phyloP scores from a whole-genome alignment of 805 yeast species.

The Isabelozyma pseudorhagii region DNA sequence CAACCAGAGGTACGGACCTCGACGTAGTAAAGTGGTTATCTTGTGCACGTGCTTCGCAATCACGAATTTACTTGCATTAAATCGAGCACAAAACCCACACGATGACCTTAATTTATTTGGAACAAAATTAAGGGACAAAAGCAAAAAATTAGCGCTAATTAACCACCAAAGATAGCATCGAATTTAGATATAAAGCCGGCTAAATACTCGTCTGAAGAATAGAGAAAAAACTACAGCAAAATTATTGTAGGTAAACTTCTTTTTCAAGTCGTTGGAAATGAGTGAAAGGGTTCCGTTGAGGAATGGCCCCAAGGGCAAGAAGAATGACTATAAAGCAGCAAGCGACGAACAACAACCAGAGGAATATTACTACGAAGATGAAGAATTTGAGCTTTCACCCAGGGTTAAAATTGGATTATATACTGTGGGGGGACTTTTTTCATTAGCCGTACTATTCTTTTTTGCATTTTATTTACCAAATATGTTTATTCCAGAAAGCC shows the following conservation, averaged over 20 bases:
- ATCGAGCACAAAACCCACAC: too few species aligned
- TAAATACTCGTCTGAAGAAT: background rate
- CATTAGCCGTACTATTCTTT: conserved; percentile 18
- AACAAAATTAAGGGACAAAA: too few species aligned
- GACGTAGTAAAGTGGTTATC: too few species aligned
- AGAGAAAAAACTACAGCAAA: background rate
- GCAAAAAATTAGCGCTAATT: too few species aligned
- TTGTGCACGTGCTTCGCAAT: too few species aligned
- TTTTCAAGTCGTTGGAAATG: conserved; percentile 4
- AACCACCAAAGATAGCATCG: too few species aligned
- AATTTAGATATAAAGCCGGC: too few species aligned
- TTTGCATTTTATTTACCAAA: conserved; percentile 32
- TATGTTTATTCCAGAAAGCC: conserved; percentile 31
- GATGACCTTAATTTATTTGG: too few species aligned
- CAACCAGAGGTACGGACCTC: background rate
- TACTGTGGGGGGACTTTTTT: conserved; percentile 5
- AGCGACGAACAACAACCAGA: background rate
- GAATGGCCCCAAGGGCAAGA: background rate
- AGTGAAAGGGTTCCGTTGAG: conserved; percentile 13
- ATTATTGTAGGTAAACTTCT: background rate
- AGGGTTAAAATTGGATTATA: conserved; percentile 11
- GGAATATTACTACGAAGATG: conserved; percentile 6
- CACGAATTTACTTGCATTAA: too few species aligned
- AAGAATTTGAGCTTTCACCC: conserved; percentile 8
- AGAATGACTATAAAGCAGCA: background rate